These are phyloP conservation scores for Daphne laureola DNA, from an alignment of 441 rosid genomes.

Conservation along the genomic window DNA sequence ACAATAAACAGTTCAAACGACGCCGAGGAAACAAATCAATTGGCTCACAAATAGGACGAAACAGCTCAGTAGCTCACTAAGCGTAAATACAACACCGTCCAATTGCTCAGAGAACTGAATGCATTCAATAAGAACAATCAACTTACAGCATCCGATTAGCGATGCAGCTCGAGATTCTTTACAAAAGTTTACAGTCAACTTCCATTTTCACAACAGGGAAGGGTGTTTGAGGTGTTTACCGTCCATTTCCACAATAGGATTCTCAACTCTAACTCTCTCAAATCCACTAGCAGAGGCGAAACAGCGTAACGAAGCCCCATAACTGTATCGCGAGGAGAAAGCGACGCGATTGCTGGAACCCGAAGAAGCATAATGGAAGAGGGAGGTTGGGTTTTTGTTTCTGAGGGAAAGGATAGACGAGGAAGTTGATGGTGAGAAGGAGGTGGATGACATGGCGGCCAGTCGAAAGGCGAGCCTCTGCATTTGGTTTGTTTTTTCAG, in stretches of 20 bases:
- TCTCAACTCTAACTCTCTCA: constrained; percentile 62
- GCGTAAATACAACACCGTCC: too few relatives aligned
- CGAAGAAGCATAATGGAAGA: constrained; percentile 21
- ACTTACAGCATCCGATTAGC: too few relatives aligned
- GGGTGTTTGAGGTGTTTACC: constrained; percentile 42
- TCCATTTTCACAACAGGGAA: background rate
- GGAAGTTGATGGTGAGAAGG: constrained; percentile 20
- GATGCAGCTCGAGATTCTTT: too few relatives aligned
- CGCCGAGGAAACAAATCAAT: background rate
- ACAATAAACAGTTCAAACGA: constrained; percentile 5
- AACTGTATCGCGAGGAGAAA: constrained; percentile 26
- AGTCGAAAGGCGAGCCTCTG: constrained; percentile 21
- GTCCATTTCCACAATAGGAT: constrained; percentile 93
- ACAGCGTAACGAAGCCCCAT: constrained; percentile 48
- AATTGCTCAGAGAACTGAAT: too few relatives aligned
- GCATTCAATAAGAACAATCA: too few relatives aligned
- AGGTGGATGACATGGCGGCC: constrained; percentile 34
- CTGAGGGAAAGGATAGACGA: constrained; percentile 17
- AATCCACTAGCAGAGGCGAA: constrained; percentile 54
- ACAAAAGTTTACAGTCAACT: too few relatives aligned
- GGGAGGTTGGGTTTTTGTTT: constrained; percentile 18
- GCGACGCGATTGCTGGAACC: constrained; percentile 26
- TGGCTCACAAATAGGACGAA: too few relatives aligned
- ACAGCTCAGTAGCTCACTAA: too few relatives aligned
- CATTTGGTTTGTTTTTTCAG: constrained; percentile 16